A percentile compares a stretch with the other conserved stretches of the same genome.
These are phyloP conservation scores for Chenopodium album DNA, from an alignment of 148 eudicot species.

Conservation along the genomic window DNA sequence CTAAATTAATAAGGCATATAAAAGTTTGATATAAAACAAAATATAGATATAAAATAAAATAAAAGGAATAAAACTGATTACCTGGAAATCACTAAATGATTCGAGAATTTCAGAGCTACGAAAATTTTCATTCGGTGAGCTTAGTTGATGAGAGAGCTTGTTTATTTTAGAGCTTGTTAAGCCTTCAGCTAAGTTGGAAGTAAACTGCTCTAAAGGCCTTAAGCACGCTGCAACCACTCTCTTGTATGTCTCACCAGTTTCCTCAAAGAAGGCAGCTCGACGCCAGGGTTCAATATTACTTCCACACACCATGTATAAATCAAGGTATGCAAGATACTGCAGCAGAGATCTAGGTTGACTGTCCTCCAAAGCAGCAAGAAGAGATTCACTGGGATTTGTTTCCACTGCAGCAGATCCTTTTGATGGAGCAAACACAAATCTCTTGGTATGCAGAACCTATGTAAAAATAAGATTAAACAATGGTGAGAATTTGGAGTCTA, in stretches of 20 bases:
- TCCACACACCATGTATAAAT: conserved; percentile 88
- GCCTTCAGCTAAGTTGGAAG: conserved; percentile 60
- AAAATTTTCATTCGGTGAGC: conserved; percentile 45
- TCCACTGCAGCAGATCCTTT: conserved; percentile 87
- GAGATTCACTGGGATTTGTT: conserved; percentile 81
- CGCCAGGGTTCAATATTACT: conserved; percentile 83
- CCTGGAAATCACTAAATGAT: conserved; percentile 79
- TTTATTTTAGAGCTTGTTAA: conserved; percentile 45
- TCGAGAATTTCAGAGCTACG: conserved; percentile 50
- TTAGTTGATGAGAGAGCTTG: conserved; percentile 64
- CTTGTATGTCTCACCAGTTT: conserved; percentile 89
- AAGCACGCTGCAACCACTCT: conserved; percentile 67
- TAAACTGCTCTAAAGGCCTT: conserved; percentile 71
- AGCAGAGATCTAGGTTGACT: conserved; percentile 64
- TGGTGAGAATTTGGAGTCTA: conserved; percentile 1
- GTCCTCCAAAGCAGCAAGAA: conserved; percentile 68
- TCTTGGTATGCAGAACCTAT: conserved; percentile 81
- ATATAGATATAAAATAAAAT: too few relatives aligned
- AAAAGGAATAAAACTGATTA: conserved; percentile 20
- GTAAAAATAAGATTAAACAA: conserved; percentile 2
- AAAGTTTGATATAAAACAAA: not conserved
- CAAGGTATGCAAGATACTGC: conserved; percentile 86
- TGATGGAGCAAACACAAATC: conserved; percentile 77
- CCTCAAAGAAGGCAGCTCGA: conserved; percentile 90
- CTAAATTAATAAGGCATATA: not conserved